phyloP scores from a whole-genome alignment of 1,284 basidiomycete species.

The Ceratobasidium sp. region DNA sequence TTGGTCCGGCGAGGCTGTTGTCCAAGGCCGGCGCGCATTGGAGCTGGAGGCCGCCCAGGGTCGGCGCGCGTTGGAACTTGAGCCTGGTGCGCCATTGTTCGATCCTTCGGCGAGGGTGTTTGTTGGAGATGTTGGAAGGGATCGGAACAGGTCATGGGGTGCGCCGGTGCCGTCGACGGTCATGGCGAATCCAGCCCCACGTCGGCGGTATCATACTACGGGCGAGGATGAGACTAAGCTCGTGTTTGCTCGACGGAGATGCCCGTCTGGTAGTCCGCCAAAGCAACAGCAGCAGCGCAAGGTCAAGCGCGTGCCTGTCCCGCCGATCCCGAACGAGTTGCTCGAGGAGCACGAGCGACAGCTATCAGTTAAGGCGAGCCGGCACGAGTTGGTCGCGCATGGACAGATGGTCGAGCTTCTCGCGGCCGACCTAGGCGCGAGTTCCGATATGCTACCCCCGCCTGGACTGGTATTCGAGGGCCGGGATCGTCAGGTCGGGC shows the following conservation, averaged over 20 bases:
- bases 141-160: not conserved
- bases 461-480: not conserved
- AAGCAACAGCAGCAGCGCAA: not conserved
- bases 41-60: not conserved
- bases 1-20: constrained; percentile 1
- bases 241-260: not conserved
- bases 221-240: not conserved
- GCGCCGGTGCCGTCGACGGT: not conserved
- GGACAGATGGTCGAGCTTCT: constrained; percentile 11
- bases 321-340: constrained; percentile 39
- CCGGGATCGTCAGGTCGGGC: constrained; percentile 23
- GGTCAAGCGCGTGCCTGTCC: constrained; percentile 36
- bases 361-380: not conserved
- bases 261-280: not conserved
- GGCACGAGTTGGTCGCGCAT: not conserved
- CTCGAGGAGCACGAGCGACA: constrained; percentile 42
- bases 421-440: not conserved
- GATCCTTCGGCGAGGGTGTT: not conserved
- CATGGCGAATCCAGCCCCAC: not conserved
- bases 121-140: not conserved
- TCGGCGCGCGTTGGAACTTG: not conserved
- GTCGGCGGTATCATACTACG: constrained; percentile 14
- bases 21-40: not conserved
- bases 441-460: not conserved
- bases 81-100: not conserved